phyloP scores from a whole-genome alignment of 352 stramenopile genomes.

The Pythium rishiriense region DNA sequence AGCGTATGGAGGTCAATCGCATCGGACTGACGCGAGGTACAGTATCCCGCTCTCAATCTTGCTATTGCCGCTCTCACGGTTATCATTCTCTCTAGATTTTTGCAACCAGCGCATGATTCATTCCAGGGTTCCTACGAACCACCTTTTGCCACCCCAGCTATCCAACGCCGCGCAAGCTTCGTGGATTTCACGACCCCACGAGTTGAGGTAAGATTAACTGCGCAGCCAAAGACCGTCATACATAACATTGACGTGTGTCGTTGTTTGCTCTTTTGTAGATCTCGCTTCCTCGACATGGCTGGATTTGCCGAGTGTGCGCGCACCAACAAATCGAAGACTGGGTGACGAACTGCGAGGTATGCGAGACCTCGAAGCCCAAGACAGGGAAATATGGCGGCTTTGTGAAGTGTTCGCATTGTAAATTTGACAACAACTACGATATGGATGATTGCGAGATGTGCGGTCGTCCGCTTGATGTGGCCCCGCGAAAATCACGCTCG shows the following conservation, averaged over 20 bases:
- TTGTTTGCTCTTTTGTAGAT: constrained; percentile 6
- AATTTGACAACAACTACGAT: constrained; percentile 81
- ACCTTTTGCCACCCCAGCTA: constrained; percentile 38
- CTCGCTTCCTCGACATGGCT: constrained; percentile 42
- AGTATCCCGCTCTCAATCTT: neutral
- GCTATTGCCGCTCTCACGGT: neutral
- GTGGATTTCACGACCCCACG: constrained; percentile 36
- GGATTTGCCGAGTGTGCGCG: constrained; percentile 67
- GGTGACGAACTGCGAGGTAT: constrained; percentile 72
- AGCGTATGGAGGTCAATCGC: neutral
- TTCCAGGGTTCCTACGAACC: constrained; percentile 28
- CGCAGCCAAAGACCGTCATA: neutral
- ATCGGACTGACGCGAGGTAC: constrained; percentile 14
- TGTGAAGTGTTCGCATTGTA: constrained; percentile 62
- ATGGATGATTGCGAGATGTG: constrained; percentile 72
- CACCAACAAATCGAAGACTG: constrained; percentile 72
- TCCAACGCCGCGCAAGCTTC: constrained; percentile 28
- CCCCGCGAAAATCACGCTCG: constrained; percentile 35
- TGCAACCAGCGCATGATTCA: constrained; percentile 21
- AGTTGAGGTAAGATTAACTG: constrained; percentile 24
- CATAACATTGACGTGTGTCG: neutral
- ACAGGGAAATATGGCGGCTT: constrained; percentile 47
- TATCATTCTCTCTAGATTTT: neutral
- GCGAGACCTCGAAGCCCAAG: constrained; percentile 62
- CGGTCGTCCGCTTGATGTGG: constrained; percentile 37